Evolutionary conservation across 257 asterid genomes (phyloP), one percentile per base, ranked within the genome.

Genomic region (Przewalskia tangutica): DNA sequence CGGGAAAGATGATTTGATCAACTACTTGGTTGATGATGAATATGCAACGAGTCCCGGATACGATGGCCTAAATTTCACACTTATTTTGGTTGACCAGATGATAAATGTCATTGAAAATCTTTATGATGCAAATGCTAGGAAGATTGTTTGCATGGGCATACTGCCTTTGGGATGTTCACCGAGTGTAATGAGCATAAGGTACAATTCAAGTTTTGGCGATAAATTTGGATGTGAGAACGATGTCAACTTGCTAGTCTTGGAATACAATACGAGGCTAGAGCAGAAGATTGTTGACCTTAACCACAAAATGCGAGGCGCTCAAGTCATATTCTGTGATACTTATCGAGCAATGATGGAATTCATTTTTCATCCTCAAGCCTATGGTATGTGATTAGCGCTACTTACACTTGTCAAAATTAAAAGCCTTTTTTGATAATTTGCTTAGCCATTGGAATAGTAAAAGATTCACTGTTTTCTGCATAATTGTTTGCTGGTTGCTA

Each of bases 111-210:
- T 90, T 3, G 81, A 90, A 51, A 83, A 88, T 42, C 92, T 91
- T 3, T 87, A 90, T 40, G 84, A 83, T 27, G 83, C 81, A 2
- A 88, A 88, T 66, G 91, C 80, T 44, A 86, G 96, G 82, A 91
- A 86, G 89, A 89, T 91, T 5, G 88, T 91, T 10, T 88, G 89
- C n/a, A 86, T 90, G 50, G 92, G 97, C 1, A 86, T 91, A n/a
- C 78, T 91, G 53, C 97, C 97, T 23, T 77, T 92, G 82, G 97
- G 97, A 59, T 91, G 92, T 76, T 81, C 92, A 11, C 94, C 96
- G 6, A 86, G 85, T 17, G 44, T 85, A 62, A 76, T 83, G 80
- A 80, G 80, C 77, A 73, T 20, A 12, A 50, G 81, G 84, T 63
- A 80, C 40, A 58, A 81, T 76, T 77, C 88, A 7, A 83, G 76